Evolutionary conservation across 352 stramenopile species (phyloP).

Genomic region (Aphanomyces invadans): DNA sequence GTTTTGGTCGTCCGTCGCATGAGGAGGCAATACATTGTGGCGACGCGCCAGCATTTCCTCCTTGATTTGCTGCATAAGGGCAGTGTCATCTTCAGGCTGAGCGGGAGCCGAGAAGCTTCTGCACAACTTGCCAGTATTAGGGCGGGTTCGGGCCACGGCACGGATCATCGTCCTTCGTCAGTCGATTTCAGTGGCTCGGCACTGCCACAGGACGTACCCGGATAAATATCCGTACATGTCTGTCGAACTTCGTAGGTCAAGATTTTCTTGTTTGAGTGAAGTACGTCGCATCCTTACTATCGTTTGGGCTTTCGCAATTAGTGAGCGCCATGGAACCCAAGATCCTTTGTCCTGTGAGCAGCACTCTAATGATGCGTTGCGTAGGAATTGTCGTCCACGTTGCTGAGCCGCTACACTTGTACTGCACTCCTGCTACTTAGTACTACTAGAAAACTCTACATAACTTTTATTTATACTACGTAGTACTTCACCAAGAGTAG

Average conservation of each 20-base stretch:
- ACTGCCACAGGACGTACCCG: slow-evolving; percentile 5
- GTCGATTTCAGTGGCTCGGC: slow-evolving; percentile 21
- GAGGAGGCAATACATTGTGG: slow-evolving; percentile 52
- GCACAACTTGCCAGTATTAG: neutral
- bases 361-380: no score
- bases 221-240: neutral
- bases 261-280: no score
- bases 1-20: slow-evolving; percentile 41
- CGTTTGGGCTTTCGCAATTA: no score
- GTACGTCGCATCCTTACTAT: no score
- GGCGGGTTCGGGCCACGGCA: slow-evolving; percentile 10
- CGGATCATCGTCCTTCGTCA: slow-evolving; percentile 19
- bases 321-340: no score
- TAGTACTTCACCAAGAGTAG: no score
- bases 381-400: no score
- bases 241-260: neutral
- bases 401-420: no score
- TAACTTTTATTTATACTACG: no score
- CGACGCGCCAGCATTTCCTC: neutral
- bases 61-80: slow-evolving; percentile 16
- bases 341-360: no score
- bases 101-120: slow-evolving; percentile 10
- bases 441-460: no score
- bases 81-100: slow-evolving; percentile 3
- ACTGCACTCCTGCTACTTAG: no score